Evolutionary conservation across 2,329 filamentous ascomycete species (phyloP), one percentile per base, ranked within the genome.

Genomic region (Sphaerulina musiva): DNA sequence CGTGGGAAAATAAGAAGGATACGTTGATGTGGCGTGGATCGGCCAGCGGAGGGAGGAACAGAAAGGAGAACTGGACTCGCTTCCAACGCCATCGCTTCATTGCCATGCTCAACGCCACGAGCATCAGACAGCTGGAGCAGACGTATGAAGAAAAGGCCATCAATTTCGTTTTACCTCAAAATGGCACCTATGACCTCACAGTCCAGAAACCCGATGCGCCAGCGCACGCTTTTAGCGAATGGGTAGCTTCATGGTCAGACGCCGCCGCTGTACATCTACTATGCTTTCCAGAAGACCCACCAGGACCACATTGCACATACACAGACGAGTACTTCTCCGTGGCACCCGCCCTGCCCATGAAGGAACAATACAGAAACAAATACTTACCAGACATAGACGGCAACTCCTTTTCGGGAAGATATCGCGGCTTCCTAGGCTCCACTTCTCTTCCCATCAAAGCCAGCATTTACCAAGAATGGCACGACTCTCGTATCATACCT

Each of bases 41-140:
- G 6, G 76, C 75, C 6, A 72, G 71, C 3, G 77, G 77, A 2
- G 77, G 77, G 2, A 69, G 74, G 5, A 76, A 76, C 59, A 70
- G 64, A 20, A 63, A 65, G 26, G 68, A 77, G 29, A 89, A 83
- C 62, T 90, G 86, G 86, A 79, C 75, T 9, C 79, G 82, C 0
- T 89, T 89, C 64, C 86, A 90, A 59, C 81, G 86, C 3, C 86
- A 89, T 65, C 83, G 87, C 1, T 87, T 90, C 65, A 78, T 89
- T 1, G 76, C 82, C 44, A 86, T 89, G 82, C 79, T 84, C 64
- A 89, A 90, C 62, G 79, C 75, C 9, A 86, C 83, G 6, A 77
- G 76, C 53, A 73, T 86, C 3, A 63, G 64, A 5, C 65, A 69
- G 6, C 79, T 78, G 2, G 79, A 84, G 60, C 63, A 69, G 12